Evolutionary conservation across 805 yeast genomes (phyloP).

Genomic region (Tetrapisispora namnaoensis): DNA sequence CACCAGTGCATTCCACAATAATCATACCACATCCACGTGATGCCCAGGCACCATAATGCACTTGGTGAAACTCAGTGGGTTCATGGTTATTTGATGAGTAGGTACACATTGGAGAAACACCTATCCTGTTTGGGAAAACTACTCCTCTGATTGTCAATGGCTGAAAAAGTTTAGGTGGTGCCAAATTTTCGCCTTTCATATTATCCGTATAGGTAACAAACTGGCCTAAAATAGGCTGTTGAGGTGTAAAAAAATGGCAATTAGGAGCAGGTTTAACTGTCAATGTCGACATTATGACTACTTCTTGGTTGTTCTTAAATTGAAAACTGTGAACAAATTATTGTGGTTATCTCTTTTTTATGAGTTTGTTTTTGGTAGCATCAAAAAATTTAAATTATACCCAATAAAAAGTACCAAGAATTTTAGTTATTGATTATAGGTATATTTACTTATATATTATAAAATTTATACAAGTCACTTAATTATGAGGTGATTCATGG

Average conservation of each 20-base stretch:
- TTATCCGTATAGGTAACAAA: conserved; percentile 3
- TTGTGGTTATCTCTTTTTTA: too few relatives aligned
- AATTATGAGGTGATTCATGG: too few relatives aligned
- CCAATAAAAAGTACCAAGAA: too few relatives aligned
- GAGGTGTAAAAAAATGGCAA: conserved; percentile 9
- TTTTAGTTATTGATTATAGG: too few relatives aligned
- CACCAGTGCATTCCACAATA: conserved; percentile 38
- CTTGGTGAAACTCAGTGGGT: conserved; percentile 38
- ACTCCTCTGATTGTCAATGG: conserved; percentile 36
- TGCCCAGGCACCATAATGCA: conserved; percentile 41
- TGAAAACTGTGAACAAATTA: too few relatives aligned
- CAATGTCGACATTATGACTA: not conserved
- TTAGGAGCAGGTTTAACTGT: conserved; percentile 4
- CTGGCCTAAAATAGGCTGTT: conserved; percentile 10
- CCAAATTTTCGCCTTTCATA: not conserved
- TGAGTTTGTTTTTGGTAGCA: not conserved
- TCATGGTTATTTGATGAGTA: conserved; percentile 37
- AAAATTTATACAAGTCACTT: too few relatives aligned
- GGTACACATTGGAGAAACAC: conserved; percentile 49
- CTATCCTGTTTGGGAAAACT: conserved; percentile 40
- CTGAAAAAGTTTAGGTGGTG: conserved; percentile 33
- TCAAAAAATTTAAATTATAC: too few relatives aligned
- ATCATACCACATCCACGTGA: conserved; percentile 41
- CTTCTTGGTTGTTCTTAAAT: not conserved
- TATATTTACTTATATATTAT: too few relatives aligned